Evolutionary conservation across 495 filamentous ascomycete species (phyloP), one percentile per base, ranked within the genome.

Genomic region (Oleoguttula mirabilis): DNA sequence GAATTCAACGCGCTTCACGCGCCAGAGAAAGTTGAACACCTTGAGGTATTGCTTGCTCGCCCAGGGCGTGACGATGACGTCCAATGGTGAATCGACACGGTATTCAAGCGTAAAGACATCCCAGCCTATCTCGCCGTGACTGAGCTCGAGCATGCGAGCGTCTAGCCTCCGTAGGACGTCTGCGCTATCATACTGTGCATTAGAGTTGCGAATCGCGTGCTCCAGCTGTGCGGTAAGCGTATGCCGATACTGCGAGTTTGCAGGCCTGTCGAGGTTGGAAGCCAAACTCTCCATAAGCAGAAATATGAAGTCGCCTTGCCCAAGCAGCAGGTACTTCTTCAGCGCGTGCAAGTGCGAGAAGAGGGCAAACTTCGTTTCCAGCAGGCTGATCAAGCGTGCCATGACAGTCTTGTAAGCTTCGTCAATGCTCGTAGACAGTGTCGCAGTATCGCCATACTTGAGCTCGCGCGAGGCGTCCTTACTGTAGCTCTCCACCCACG

Each of bases 81-180:
- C 92, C 19, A 96, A 84, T 0, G 92, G 92, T 7, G 90, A 84
- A 57, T 95, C 90, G 44, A 96, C 87, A 61, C 94, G 94, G 66
- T 99, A 99, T 59, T 99, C 92, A 21, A 99, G 73, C 0, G 92
- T 99, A 63, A 99, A 99, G 61, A 90, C 93, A 59, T 99, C 92
- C 92, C 92, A 99, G 45, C 92, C 92, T 36, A 94, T 95, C 53
- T 99, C 90, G 41, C 92, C 92, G 58, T 94, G 87, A 38, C 80
- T 84, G 36, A 94, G 73, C 60, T 95, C 87, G 27, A 95, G 73
- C 84, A 96, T 94, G 34, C 92, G 83, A 11, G 90, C 87, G 63
- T 99, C 92, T 7, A 99, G 73, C 14, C 92, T 77, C 23, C 84
- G 79, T 25, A 96, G 71, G 22, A 96, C 86, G 56, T 99, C 92